A percentile compares a stretch with the other conserved stretches of the same genome.
Conservation (phyloP, 2,329 filamentous ascomycete species). For the Venturia aucupariae region DNA sequence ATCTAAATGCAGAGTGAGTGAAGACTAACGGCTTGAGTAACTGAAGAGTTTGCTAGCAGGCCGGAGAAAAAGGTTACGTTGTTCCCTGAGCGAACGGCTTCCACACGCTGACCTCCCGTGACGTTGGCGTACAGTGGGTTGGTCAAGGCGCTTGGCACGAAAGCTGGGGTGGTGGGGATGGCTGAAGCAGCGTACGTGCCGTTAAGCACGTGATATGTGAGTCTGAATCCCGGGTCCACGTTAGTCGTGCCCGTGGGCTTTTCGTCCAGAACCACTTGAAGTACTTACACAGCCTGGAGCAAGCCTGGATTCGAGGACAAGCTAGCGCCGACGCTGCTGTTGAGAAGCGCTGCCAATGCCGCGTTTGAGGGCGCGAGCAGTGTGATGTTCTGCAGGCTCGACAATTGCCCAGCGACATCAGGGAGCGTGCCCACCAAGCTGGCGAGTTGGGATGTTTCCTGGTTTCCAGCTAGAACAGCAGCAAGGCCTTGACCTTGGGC, state of each 20-base stretch:
- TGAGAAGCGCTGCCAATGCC: slow-evolving; percentile 35
- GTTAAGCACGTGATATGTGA: slow-evolving; percentile 51
- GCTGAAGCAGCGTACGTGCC: slow-evolving; percentile 36
- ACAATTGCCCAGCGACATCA: slow-evolving; percentile 29
- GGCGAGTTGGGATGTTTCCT: slow-evolving; percentile 26
- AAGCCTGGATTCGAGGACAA: slow-evolving; percentile 24
- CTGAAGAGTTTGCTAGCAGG: slow-evolving; percentile 39
- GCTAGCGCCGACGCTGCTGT: slow-evolving; percentile 25
- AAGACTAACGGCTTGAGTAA: slow-evolving; percentile 38
- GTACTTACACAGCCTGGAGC: slow-evolving; percentile 31
- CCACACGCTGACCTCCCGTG: slow-evolving; percentile 50
- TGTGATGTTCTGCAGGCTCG: slow-evolving; percentile 42
- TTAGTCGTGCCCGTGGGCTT: not conserved
- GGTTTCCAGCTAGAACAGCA: slow-evolving; percentile 24
- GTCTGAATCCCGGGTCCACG: slow-evolving; percentile 13
- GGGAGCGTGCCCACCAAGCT: slow-evolving; percentile 30
- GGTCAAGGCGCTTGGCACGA: slow-evolving; percentile 41
- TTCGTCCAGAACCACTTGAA: too few species aligned
- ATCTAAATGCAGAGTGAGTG: not conserved
- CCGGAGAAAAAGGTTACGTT: slow-evolving; percentile 45
- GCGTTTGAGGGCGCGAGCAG: slow-evolving; percentile 49
- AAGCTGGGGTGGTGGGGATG: slow-evolving; percentile 33
- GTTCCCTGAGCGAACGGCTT: slow-evolving; percentile 33
- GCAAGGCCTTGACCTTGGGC: slow-evolving; percentile 27
- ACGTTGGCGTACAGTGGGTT: slow-evolving; percentile 47